Conservation (phyloP, 495 filamentous ascomycete species). For the Aspergillus sclerotioniger region DNA sequence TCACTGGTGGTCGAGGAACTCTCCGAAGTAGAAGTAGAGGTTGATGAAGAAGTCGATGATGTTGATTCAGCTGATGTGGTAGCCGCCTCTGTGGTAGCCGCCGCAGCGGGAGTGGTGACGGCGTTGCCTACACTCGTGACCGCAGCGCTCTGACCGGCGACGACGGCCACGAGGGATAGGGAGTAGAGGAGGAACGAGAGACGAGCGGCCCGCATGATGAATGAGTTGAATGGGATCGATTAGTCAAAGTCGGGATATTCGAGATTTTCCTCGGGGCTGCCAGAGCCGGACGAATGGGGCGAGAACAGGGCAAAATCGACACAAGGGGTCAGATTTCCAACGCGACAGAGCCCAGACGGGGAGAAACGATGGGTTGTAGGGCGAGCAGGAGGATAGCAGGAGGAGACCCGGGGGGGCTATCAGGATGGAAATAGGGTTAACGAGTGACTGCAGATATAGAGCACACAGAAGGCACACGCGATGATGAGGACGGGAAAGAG, state of each 20-base stretch:
- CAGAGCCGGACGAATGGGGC: constrained; percentile 8
- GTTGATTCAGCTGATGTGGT: constrained; percentile 22
- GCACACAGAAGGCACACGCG: constrained; percentile 15
- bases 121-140: constrained; percentile 22
- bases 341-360: constrained; percentile 1
- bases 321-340: background rate
- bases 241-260: constrained; percentile 5
- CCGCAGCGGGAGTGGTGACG: constrained; percentile 20
- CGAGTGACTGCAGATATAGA: constrained; percentile 19
- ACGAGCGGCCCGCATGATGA: constrained; percentile 39
- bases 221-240: background rate
- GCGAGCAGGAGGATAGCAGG: constrained; percentile 4
- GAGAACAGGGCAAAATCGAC: background rate
- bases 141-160: constrained; percentile 34
- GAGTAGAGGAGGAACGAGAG: constrained; percentile 39
- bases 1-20: constrained; percentile 10
- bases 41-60: constrained; percentile 12
- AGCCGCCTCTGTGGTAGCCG: constrained; percentile 17
- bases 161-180: constrained; percentile 37
- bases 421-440: constrained; percentile 12
- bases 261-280: constrained; percentile 5
- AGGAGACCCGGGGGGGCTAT: constrained; percentile 3
- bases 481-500: constrained; percentile 22
- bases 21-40: constrained; percentile 16
- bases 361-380: constrained; percentile 5